Percentiles rank a stretch among this genome's conserved stretches.
Conservation (phyloP, 2,329 filamentous ascomycete species). For the Dactylonectria macrodidyma region DNA sequence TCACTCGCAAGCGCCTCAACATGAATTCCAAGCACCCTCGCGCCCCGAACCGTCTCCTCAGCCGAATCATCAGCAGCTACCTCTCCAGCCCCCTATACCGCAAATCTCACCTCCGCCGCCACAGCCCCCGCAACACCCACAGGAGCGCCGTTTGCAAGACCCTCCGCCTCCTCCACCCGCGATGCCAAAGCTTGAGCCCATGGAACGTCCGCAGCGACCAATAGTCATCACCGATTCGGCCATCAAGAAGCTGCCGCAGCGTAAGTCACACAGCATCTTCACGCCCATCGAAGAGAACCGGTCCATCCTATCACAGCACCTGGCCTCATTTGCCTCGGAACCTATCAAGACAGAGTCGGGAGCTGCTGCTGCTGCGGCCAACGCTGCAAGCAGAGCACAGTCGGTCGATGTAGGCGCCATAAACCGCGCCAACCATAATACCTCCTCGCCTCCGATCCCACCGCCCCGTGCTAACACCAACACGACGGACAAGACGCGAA, state of each 20-base stretch:
- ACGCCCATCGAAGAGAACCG: conserved; percentile 96
- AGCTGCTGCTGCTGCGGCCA: conserved; percentile 46
- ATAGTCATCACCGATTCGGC: conserved; percentile 66
- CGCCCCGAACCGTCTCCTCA: conserved; percentile 73
- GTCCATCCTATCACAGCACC: conserved; percentile 89
- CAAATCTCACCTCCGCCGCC: conserved; percentile 70
- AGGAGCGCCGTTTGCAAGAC: conserved; percentile 62
- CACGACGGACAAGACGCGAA: conserved; percentile 61
- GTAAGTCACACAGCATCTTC: conserved; percentile 93
- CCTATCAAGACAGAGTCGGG: conserved; percentile 56
- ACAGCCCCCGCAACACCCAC: conserved; percentile 49
- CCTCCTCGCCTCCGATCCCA: conserved; percentile 70
- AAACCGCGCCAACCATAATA: conserved; percentile 62
- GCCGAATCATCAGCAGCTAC: conserved; percentile 66
- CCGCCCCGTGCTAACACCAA: conserved; percentile 66
- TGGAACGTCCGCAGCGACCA: conserved; percentile 62
- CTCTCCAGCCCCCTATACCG: conserved; percentile 62
- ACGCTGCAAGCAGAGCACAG: conserved; percentile 65
- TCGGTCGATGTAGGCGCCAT: conserved; percentile 75
- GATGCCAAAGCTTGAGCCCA: conserved; percentile 65
- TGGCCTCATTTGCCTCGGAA: conserved; percentile 76
- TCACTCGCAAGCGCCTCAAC: conserved; percentile 69
- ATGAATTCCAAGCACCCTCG: conserved; percentile 60
- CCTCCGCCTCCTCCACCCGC: conserved; percentile 67
- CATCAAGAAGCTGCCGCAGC: conserved; percentile 77